These are phyloP conservation scores for Trametes hirsuta DNA, from an alignment of 1,284 basidiomycete species.

Conservation along the genomic window DNA sequence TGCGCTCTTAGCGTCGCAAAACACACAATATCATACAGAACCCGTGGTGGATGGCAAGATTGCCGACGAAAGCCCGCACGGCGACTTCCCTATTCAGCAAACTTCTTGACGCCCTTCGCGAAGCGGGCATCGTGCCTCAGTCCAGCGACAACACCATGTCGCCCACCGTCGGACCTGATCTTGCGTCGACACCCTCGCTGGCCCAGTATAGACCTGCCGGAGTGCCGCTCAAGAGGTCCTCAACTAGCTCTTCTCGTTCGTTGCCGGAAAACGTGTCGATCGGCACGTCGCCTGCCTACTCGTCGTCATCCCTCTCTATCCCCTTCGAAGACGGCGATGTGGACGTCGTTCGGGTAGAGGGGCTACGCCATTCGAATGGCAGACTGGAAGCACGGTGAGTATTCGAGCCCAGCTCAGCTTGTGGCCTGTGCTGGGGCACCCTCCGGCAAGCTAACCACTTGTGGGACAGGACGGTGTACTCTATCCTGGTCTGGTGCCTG, in stretches of 20 bases:
- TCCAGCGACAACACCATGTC: slow-evolving; percentile 27
- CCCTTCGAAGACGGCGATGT: slow-evolving; percentile 45
- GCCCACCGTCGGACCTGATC: slow-evolving; percentile 34
- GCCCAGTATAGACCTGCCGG: slow-evolving; percentile 19
- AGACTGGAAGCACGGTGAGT: slow-evolving; percentile 77
- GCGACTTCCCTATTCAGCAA: slow-evolving; percentile 25
- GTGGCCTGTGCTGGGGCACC: slow-evolving; percentile 27
- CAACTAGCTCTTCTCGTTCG: slow-evolving; percentile 30
- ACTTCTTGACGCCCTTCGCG: slow-evolving; percentile 27
- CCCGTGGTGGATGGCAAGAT: slow-evolving; percentile 16
- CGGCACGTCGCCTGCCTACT: slow-evolving; percentile 30
- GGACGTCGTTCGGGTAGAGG: slow-evolving; percentile 58
- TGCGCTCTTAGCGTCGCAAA: neutral
- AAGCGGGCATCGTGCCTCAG: slow-evolving; percentile 24
- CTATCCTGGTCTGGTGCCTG: slow-evolving; percentile 30
- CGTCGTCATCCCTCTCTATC: slow-evolving; percentile 46
- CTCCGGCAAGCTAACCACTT: slow-evolving; percentile 28
- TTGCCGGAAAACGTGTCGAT: slow-evolving; percentile 22
- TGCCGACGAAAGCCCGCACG: slow-evolving; percentile 16
- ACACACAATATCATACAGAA: neutral
- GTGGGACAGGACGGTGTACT: slow-evolving; percentile 27
- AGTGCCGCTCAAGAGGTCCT: slow-evolving; percentile 26
- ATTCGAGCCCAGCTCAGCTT: slow-evolving; percentile 8
- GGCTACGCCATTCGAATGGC: slow-evolving; percentile 62
- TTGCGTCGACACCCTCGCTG: slow-evolving; percentile 23